These are phyloP conservation scores for Fusarium odoratissimum DNA, from an alignment of 2,329 filamentous ascomycete genomes.

Conservation along the genomic window DNA sequence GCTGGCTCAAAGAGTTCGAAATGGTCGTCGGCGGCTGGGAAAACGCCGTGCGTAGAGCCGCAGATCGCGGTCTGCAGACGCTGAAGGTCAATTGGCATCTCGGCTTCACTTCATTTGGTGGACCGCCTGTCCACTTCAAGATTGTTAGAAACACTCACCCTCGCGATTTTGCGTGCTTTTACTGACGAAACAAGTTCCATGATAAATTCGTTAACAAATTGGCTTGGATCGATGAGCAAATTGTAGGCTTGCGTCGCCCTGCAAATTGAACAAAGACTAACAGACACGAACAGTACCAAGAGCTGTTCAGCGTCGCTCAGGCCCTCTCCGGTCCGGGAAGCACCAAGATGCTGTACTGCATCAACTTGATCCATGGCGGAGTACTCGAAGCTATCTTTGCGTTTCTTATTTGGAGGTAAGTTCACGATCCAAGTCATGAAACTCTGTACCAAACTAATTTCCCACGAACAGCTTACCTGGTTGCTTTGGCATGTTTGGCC, in stretches of 20 bases:
- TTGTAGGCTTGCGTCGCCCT: slow-evolving; percentile 53
- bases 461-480: slow-evolving; percentile 65
- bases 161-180: too few species aligned
- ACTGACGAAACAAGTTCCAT: slow-evolving; percentile 16
- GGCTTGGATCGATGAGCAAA: slow-evolving; percentile 76
- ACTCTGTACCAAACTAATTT: too few species aligned
- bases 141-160: not conserved
- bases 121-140: slow-evolving; percentile 34
- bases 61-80: slow-evolving; percentile 9
- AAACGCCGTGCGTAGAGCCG: not conserved
- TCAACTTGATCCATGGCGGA: slow-evolving; percentile 72
- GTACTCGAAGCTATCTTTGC: slow-evolving; percentile 66
- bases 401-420: slow-evolving; percentile 73
- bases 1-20: fast-evolving
- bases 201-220: slow-evolving; percentile 67
- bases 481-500: slow-evolving; percentile 75
- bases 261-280: not conserved
- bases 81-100: slow-evolving; percentile 27
- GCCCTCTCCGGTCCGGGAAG: slow-evolving; percentile 74
- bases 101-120: slow-evolving; percentile 24
- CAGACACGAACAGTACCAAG: slow-evolving; percentile 66
- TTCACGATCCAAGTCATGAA: slow-evolving; percentile 47
- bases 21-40: slow-evolving; percentile 17
- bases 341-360: slow-evolving; percentile 78
- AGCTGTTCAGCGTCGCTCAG: slow-evolving; percentile 77